Evolutionary conservation across 495 filamentous ascomycete genomes (phyloP).

Genomic region (Aspergillus saccharolyticus): DNA sequence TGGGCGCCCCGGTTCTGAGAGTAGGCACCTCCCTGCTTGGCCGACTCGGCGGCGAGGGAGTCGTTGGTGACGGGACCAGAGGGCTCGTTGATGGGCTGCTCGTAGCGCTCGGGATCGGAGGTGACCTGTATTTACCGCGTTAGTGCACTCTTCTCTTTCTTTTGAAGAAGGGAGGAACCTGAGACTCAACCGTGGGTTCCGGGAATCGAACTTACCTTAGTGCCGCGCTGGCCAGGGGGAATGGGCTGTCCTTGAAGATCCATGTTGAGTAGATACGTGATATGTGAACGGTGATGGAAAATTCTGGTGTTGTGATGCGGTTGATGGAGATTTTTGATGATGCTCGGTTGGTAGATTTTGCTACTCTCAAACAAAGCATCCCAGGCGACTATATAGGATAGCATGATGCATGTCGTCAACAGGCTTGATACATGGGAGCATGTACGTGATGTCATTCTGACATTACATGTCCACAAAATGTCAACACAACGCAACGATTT

Average conservation of each 20-base stretch:
- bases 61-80: constrained; percentile 55
- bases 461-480: constrained; percentile 14
- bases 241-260: constrained; percentile 47
- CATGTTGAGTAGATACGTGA: constrained; percentile 25
- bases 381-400: constrained; percentile 20
- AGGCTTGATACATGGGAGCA: not conserved
- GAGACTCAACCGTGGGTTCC: not conserved
- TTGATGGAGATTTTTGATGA: not conserved
- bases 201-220: constrained; percentile 32
- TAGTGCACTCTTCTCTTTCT: not conserved
- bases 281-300: not conserved
- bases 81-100: constrained; percentile 45
- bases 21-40: constrained; percentile 47
- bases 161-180: not conserved
- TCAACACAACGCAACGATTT: not conserved
- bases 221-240: constrained; percentile 31
- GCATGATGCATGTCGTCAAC: not conserved
- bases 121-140: constrained; percentile 26
- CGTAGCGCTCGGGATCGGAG: constrained; percentile 43
- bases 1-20: constrained; percentile 46
- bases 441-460: constrained; percentile 38
- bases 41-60: constrained; percentile 62
- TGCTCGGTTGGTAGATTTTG: not conserved
- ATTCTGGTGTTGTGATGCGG: not conserved
- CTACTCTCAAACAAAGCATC: not conserved